These are phyloP conservation scores for Chromera velia DNA, from an alignment of 73 alveolate species.

Conservation along the genomic window DNA sequence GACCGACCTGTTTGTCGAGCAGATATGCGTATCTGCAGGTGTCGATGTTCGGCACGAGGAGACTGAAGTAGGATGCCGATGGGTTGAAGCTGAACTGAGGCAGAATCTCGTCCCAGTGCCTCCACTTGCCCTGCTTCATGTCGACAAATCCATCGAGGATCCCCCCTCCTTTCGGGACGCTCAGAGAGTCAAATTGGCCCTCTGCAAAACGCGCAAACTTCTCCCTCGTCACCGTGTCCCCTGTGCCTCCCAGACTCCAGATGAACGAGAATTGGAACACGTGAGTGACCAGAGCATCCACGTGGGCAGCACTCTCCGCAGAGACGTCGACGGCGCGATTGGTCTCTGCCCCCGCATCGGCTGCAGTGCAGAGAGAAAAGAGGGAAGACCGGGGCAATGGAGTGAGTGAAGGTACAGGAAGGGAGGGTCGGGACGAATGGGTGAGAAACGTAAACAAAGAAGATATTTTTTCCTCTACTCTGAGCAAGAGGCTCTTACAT, in stretches of 20 bases:
- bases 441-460: too few species aligned
- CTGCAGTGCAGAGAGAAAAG: too few species aligned
- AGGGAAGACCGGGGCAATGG: too few species aligned
- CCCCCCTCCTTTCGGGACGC: background rate
- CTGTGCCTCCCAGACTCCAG: slow-evolving; percentile 74
- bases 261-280: slow-evolving; percentile 68
- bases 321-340: too few species aligned
- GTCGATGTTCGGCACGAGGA: slow-evolving; percentile 93
- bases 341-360: too few species aligned
- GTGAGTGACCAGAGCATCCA: slow-evolving; percentile 62
- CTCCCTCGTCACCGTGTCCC: background rate
- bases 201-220: background rate
- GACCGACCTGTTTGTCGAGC: background rate
- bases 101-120: background rate
- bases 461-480: too few species aligned
- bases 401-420: too few species aligned
- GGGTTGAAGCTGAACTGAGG: slow-evolving; percentile 33
- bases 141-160: background rate
- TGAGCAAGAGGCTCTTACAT: too few species aligned
- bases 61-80: slow-evolving; percentile 47
- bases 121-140: background rate
- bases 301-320: too few species aligned
- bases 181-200: too few species aligned
- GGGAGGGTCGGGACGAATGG: too few species aligned
- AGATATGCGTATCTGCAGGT: slow-evolving; percentile 76